Conservation (phyloP, 2,329 filamentous ascomycete genomes). For the Scytalidium sp. region DNA sequence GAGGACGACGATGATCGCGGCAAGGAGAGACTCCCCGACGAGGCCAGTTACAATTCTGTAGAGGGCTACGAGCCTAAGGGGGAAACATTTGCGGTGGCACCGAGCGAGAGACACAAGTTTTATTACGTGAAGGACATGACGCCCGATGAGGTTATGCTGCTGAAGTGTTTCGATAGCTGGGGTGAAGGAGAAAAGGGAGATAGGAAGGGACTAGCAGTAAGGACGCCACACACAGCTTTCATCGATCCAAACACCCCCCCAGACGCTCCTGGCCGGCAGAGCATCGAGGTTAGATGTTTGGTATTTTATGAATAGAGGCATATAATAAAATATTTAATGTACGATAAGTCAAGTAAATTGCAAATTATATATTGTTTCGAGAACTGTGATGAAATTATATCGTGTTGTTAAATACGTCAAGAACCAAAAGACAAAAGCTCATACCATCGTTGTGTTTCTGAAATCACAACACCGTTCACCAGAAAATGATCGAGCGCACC, state of each 20-base stretch:
- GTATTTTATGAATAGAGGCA: conserved; percentile 52
- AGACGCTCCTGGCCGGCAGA: conserved; percentile 71
- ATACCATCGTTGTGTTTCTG: no score
- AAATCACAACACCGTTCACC: no score
- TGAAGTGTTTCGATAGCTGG: conserved; percentile 73
- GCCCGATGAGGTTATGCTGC: conserved; percentile 69
- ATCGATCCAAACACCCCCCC: conserved; percentile 65
- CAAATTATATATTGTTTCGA: neutral
- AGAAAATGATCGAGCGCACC: no score
- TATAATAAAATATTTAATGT: neutral
- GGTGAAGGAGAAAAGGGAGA: conserved; percentile 36
- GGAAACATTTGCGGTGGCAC: conserved; percentile 58
- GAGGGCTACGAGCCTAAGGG: conserved; percentile 61
- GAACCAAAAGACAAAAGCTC: no score
- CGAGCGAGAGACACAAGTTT: conserved; percentile 57
- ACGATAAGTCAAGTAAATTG: neutral
- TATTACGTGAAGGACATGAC: conserved; percentile 69
- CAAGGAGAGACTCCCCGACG: conserved; percentile 54
- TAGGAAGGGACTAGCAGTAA: conserved; percentile 34
- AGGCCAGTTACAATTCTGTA: conserved; percentile 40
- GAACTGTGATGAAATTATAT: no score
- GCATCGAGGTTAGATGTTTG: conserved; percentile 80
- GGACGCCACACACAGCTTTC: conserved; percentile 71
- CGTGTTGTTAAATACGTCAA: no score
- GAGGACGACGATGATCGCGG: conserved; percentile 40